Base-by-base conservation (phyloP, 1,284 basidiomycete genomes). In the Rhodotorula sp. region DNA sequence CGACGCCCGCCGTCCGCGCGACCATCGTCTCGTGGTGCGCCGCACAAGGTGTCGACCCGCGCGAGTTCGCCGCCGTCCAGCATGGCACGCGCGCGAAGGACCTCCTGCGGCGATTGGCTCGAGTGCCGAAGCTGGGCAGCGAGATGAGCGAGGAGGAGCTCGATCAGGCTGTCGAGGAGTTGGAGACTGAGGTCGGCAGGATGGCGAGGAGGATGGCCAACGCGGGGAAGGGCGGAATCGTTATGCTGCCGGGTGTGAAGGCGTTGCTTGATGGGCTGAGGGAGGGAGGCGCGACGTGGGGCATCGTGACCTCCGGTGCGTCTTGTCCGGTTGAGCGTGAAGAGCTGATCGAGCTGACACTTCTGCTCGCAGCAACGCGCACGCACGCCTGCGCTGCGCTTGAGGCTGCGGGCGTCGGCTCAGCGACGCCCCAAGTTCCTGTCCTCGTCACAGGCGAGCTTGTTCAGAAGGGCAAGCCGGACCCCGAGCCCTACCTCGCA, bases 381-480 rank as follows among this genome's bases (percentile, higher is more conserved):
- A 66, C 53, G 2, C 71, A 72, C 54, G 67, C 70, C 32, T 37
- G 36, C 15, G 51, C 59, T 17, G 73, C 73, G 25, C 62, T 72
- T 32, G 51, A 54, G n/a, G 19, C 32, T 5, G 61, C 61, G 10
- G 61, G 62, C 63, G 48, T 66, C 67, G 19, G 25, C 51, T 7
- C 50, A 53, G 10, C 64, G 22, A 4, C 25, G 3, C 22, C 22
- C 3, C 5, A 3, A 1, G 48, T 50, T 64, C 63, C 68, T 3
- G 65, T 72, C 68, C 81, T 89, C 64, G 85, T 92, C 70, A 91
- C 90, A 3, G 88, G 89, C 17, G 87, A 89, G 79, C 88, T 91
- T 79, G 90, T 92, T 19, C 75, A 80, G n/a, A 81, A 85, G 65
- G 91, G 91, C 50, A 93, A 93, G 81, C 91, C 91, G 37, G 85